A percentile compares a stretch with the other conserved stretches of the same genome.
Evolutionary conservation across 2,329 filamentous ascomycete species (phyloP).

Genomic region (Sphaerulina populicola): DNA sequence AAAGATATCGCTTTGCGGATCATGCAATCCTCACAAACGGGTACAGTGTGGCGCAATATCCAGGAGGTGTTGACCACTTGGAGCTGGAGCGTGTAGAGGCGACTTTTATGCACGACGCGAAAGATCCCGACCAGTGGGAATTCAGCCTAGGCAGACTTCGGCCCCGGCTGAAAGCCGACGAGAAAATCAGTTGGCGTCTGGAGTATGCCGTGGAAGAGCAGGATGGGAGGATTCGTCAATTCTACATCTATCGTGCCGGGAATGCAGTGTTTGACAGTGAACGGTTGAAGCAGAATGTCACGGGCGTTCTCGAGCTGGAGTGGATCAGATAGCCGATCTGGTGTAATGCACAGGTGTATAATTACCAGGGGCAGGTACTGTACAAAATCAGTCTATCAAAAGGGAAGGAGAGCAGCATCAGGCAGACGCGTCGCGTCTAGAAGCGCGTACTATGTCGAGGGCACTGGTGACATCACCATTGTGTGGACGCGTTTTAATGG

Average conservation of each 20-base stretch:
- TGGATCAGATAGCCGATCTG: neutral
- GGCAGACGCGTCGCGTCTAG: no score
- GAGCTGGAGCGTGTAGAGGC: conserved; percentile 12
- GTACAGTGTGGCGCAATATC: conserved; percentile 14
- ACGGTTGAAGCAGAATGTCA: conserved; percentile 1
- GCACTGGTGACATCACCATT: no score
- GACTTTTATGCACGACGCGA: conserved; percentile 7
- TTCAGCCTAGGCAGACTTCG: conserved; percentile 11
- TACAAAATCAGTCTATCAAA: no score
- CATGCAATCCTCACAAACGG: conserved; percentile 15
- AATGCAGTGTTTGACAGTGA: neutral
- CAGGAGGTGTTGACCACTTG: conserved; percentile 3
- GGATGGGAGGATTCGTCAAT: conserved; percentile 7
- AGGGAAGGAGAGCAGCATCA: no score
- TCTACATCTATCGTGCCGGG: neutral
- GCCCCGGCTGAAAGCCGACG: conserved; percentile 4
- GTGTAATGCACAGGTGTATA: no score
- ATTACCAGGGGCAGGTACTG: no score
- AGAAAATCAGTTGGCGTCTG: conserved; percentile 13
- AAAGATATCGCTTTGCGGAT: conserved; percentile 13
- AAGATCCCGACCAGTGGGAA: conserved; percentile 5
- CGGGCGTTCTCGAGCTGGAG: neutral
- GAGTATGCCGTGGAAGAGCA: conserved; percentile 8
- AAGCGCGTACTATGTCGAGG: no score
- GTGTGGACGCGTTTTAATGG: no score